A percentile compares a stretch with the other conserved stretches of the same genome.
Evolutionary conservation across 2,329 filamentous ascomycete genomes (phyloP).

Genomic region (Scytalidium lignicola): DNA sequence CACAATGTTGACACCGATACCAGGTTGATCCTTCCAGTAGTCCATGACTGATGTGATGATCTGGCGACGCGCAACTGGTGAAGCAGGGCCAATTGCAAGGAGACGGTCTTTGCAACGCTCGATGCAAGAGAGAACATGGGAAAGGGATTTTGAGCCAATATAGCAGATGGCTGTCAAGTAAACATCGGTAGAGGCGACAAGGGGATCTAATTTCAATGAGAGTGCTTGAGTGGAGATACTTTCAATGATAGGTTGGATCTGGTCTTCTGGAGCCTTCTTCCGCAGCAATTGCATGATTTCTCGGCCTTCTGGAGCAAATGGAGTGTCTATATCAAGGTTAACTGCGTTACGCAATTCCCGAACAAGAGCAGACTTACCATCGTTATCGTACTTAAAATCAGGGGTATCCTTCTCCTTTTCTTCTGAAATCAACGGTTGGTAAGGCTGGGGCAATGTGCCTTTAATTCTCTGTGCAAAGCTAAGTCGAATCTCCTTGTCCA

Average conservation of each 20-base stretch:
- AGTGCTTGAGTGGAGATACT: constrained; percentile 75
- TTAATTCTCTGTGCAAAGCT: constrained; percentile 96
- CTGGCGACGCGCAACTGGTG: constrained; percentile 72
- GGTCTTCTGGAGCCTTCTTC: constrained; percentile 79
- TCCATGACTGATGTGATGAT: constrained; percentile 86
- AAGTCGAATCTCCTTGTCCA: constrained; percentile 95
- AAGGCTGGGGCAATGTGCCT: constrained; percentile 81
- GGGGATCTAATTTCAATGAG: constrained; percentile 63
- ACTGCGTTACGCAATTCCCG: constrained; percentile 12
- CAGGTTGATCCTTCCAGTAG: constrained; percentile 91
- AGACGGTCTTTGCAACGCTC: constrained; percentile 90
- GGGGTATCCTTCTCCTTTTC: constrained; percentile 95
- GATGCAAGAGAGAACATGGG: constrained; percentile 91
- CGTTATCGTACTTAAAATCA: constrained; percentile 82
- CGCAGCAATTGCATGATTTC: constrained; percentile 74
- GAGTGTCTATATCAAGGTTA: constrained; percentile 51
- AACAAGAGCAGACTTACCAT: constrained; percentile 49
- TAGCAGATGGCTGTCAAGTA: constrained; percentile 92
- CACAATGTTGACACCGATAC: constrained; percentile 84
- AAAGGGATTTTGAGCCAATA: constrained; percentile 91
- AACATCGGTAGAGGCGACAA: constrained; percentile 84
- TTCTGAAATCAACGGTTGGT: constrained; percentile 73
- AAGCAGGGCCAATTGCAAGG: constrained; percentile 69
- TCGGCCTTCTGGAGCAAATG: constrained; percentile 79
- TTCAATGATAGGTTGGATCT: constrained; percentile 77